Evolutionary conservation across 1,284 basidiomycete genomes (phyloP).

Genomic region (Papiliotrema flavescens): DNA sequence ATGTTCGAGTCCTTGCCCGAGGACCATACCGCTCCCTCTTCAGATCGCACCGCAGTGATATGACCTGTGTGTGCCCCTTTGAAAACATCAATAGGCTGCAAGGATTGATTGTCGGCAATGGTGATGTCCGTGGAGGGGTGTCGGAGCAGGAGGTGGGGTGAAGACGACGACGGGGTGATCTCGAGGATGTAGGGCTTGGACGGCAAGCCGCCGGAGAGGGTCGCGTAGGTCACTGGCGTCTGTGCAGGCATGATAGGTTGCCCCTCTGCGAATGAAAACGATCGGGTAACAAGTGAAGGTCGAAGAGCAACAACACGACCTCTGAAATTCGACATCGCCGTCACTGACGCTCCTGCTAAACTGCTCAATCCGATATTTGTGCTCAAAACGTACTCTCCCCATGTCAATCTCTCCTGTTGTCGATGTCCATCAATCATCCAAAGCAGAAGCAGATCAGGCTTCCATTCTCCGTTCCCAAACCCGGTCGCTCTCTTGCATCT

Average conservation of each 20-base stretch:
- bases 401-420: not conserved
- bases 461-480: slow-evolving; percentile 40
- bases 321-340: not conserved
- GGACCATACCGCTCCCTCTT: slow-evolving; percentile 38
- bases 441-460: slow-evolving; percentile 41
- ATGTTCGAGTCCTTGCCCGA: slow-evolving; percentile 41
- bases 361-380: not conserved
- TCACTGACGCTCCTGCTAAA: not conserved
- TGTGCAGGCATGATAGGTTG: slow-evolving; percentile 34
- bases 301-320: not conserved
- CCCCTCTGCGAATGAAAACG: not conserved
- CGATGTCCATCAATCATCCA: slow-evolving; percentile 45
- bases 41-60: slow-evolving; percentile 31
- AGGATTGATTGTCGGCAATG: slow-evolving; percentile 42
- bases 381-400: not conserved
- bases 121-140: slow-evolving; percentile 41
- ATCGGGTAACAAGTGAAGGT: not conserved
- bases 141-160: slow-evolving; percentile 42
- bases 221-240: slow-evolving; percentile 39
- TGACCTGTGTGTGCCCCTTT: slow-evolving; percentile 32
- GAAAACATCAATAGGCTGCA: slow-evolving; percentile 38
- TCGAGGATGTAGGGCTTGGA: slow-evolving; percentile 40
- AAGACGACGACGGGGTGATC: slow-evolving; percentile 38
- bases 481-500: slow-evolving; percentile 10
- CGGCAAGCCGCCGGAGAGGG: slow-evolving; percentile 28